A percentile compares a stretch with the other conserved stretches of the same genome.
Conservation (phyloP, 345 rosid genomes). For the Excoecaria agallocha region DNA sequence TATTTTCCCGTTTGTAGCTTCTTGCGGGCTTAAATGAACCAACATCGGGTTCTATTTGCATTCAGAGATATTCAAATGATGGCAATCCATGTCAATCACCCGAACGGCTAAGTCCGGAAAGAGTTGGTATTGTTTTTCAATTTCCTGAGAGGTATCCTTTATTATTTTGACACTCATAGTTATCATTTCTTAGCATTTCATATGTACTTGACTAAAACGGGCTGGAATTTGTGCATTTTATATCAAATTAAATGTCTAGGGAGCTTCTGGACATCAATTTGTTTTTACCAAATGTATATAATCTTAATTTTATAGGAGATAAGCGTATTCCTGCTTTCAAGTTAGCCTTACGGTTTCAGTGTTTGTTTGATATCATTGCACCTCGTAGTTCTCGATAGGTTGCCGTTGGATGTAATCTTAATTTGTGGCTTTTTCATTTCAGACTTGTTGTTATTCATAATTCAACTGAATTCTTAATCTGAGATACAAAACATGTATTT, state of each 20-base stretch:
- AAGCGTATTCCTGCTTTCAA: neutral
- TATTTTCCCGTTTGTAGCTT: conserved; percentile 44
- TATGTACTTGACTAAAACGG: neutral
- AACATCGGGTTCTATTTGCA: conserved; percentile 74
- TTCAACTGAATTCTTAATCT: neutral
- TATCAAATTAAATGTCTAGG: neutral
- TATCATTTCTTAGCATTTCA: neutral
- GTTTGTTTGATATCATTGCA: neutral
- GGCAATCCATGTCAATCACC: conserved; percentile 49
- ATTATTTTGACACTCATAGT: neutral
- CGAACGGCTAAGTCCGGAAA: conserved; percentile 54
- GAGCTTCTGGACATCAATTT: neutral
- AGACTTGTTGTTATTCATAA: no score
- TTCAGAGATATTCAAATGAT: conserved; percentile 58
- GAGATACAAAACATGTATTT: neutral
- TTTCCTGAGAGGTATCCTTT: conserved; percentile 81
- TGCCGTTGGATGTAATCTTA: neutral
- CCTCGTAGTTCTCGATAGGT: conserved; percentile 3
- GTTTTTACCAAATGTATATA: neutral
- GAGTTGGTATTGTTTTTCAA: conserved; percentile 90
- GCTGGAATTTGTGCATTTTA: neutral
- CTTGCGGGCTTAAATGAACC: conserved; percentile 89
- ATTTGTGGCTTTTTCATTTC: neutral
- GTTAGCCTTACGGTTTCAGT: neutral
- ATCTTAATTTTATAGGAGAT: neutral